Evolutionary conservation across 2,329 filamentous ascomycete genomes (phyloP).

Genomic region (Beauveria pseudobassiana): DNA sequence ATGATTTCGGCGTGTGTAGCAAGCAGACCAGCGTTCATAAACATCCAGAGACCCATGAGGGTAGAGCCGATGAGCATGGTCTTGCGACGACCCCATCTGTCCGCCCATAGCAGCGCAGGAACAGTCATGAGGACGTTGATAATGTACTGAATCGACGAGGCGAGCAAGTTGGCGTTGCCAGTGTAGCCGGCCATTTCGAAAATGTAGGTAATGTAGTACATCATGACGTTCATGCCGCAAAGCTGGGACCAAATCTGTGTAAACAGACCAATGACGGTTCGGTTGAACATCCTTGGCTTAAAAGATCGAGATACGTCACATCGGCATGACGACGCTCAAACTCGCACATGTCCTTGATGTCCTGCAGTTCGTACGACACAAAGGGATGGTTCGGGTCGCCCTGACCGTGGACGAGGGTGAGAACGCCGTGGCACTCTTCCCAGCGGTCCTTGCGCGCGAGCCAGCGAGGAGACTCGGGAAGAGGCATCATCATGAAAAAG

Average conservation of each 20-base stretch:
- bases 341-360: constrained; percentile 66
- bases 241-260: constrained; percentile 52
- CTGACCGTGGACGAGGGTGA: constrained; percentile 55
- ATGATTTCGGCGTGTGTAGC: constrained; percentile 36
- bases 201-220: constrained; percentile 54
- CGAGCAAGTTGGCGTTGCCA: constrained; percentile 43
- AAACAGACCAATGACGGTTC: constrained; percentile 43
- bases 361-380: constrained; percentile 59
- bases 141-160: constrained; percentile 52
- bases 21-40: constrained; percentile 45
- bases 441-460: constrained; percentile 55
- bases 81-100: constrained; percentile 66
- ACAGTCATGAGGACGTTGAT: constrained; percentile 78
- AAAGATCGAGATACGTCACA: constrained; percentile 66
- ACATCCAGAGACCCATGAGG: constrained; percentile 57
- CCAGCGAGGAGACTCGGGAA: constrained; percentile 58
- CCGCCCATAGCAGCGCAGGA: constrained; percentile 66
- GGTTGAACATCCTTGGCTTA: constrained; percentile 54
- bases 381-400: constrained; percentile 58
- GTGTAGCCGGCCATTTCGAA: constrained; percentile 32
- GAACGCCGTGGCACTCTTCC: constrained; percentile 46
- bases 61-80: constrained; percentile 58
- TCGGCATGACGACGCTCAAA: constrained; percentile 64
- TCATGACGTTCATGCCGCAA: constrained; percentile 51
- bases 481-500: constrained; percentile 49